Base-by-base conservation (phyloP, 768 basidiomycete genomes). In the Lactifluus pinguis region DNA sequence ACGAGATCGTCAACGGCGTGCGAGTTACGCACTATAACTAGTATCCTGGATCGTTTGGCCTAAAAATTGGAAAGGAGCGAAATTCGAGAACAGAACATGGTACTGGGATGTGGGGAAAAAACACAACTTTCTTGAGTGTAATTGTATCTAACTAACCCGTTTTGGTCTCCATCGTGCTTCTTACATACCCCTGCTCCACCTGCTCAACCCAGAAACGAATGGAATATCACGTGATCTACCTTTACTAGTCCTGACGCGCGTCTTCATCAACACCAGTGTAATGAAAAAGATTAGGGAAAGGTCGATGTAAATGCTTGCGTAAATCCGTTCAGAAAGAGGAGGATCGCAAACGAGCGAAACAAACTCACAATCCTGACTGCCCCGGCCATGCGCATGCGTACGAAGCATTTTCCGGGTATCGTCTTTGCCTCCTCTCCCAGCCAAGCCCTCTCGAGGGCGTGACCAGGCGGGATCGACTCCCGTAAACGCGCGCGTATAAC, bases 331-430 rank as follows among this genome's bases (percentile, higher is more conserved):
- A 49, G 59, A 51, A 54, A 38, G 34, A 19, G 47, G 50, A 38
- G 14, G 47, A n/a, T 38, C 9, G 36, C 39, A 6, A 45, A 53
- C 39, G 42, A 50, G 56, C 34, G 3, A 7, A 29, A 32, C 25
- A 42, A 14, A 76, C 80, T 74, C 65, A 82, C 81, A 67, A 77
- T 78, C 69, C 80, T 72, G 72, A 80, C 79, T 77, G 79, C 79
- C 51, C 77, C 80, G 39, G 78, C 74, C 75, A 82, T 77, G 57
- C 81, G 73, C 81, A 83, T 83, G 25, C 81, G 75, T 69, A 84
- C 72, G 67, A 80, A 81, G 65, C 81, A 82, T 67, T 83, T 83
- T 3, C 79, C 80, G 13, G 77, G 76, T 39, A 83, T 66, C 6
- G 77, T 80, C 64, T 73, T 78, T 41, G 72, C 74, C 36, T 78